These are phyloP conservation scores for Apiotrichum veenhuisii DNA, from an alignment of 1,284 basidiomycete genomes.

Conservation along the genomic window DNA sequence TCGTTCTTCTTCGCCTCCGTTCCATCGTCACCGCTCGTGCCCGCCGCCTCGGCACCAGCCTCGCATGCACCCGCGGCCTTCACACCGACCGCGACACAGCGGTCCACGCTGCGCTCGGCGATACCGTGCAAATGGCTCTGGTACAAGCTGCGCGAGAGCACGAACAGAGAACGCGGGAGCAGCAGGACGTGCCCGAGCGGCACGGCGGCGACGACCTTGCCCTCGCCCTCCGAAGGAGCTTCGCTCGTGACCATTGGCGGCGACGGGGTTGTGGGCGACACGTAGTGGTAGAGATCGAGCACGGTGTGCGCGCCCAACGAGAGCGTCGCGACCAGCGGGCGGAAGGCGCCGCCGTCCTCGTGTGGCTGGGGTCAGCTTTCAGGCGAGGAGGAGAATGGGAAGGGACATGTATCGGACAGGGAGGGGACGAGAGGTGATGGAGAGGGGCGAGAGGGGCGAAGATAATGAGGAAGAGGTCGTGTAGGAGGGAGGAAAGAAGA, in stretches of 20 bases:
- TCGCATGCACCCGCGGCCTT: neutral
- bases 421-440: neutral
- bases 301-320: slow-evolving; percentile 78
- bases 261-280: slow-evolving; percentile 39
- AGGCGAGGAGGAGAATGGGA: neutral
- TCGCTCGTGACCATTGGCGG: slow-evolving; percentile 39
- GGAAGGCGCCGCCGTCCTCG: slow-evolving; percentile 85
- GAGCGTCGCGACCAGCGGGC: slow-evolving; percentile 82
- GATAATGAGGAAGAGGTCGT: too few relatives aligned
- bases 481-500: too few relatives aligned
- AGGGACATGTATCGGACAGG: slow-evolving; percentile 7
- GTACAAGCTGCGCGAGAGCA: slow-evolving; percentile 69
- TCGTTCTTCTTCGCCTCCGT: neutral
- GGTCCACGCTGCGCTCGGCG: slow-evolving; percentile 56
- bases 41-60: slow-evolving; percentile 9
- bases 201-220: slow-evolving; percentile 59
- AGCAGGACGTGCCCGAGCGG: slow-evolving; percentile 72
- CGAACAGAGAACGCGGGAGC: slow-evolving; percentile 73
- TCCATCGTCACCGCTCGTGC: neutral
- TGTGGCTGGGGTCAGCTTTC: slow-evolving; percentile 63
- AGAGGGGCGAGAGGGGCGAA: too few relatives aligned
- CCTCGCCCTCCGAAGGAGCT: slow-evolving; percentile 35
- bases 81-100: slow-evolving; percentile 16
- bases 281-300: slow-evolving; percentile 78
- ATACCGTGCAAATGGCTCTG: slow-evolving; percentile 71